Conservation (phyloP, 2,329 filamentous ascomycete species). For the Neofusicoccum ribis region DNA sequence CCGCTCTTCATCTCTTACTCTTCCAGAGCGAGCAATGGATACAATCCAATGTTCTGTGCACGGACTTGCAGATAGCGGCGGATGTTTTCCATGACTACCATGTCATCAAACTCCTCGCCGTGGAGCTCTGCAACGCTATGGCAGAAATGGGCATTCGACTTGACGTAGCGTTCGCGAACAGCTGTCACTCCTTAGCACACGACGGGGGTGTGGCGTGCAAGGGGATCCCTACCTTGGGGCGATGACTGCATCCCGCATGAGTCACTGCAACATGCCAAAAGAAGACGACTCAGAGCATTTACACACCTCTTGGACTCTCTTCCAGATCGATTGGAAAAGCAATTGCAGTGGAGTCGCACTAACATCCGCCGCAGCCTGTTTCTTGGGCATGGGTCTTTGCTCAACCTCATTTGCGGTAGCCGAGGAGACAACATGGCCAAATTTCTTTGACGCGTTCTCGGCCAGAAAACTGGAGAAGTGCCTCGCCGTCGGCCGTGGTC, state of each 20-base stretch:
- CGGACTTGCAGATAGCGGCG: conserved; percentile 18
- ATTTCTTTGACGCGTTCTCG: conserved; percentile 1
- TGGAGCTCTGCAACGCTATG: conserved; percentile 18
- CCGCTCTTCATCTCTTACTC: conserved; percentile 12
- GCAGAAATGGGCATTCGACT: conserved; percentile 18
- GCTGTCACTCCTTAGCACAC: background rate
- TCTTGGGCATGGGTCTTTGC: background rate
- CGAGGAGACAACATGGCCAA: background rate
- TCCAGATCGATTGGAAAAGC: conserved; percentile 15
- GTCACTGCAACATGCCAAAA: background rate
- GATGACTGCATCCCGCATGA: background rate
- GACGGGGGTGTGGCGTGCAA: too few relatives aligned
- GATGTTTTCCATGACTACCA: conserved; percentile 21
- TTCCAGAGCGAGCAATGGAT: conserved; percentile 18
- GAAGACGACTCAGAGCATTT: background rate
- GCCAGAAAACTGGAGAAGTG: background rate
- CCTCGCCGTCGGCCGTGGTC: conserved; percentile 1
- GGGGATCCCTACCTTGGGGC: background rate
- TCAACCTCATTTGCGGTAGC: background rate
- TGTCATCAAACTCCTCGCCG: conserved; percentile 19
- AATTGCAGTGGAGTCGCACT: background rate
- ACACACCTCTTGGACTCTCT: conserved; percentile 5
- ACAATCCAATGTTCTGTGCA: conserved; percentile 20
- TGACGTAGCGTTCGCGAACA: conserved; percentile 16
- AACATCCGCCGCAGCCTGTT: background rate